phyloP scores from a whole-genome alignment of 306 rosid species.

The Abrus pulchellus region DNA sequence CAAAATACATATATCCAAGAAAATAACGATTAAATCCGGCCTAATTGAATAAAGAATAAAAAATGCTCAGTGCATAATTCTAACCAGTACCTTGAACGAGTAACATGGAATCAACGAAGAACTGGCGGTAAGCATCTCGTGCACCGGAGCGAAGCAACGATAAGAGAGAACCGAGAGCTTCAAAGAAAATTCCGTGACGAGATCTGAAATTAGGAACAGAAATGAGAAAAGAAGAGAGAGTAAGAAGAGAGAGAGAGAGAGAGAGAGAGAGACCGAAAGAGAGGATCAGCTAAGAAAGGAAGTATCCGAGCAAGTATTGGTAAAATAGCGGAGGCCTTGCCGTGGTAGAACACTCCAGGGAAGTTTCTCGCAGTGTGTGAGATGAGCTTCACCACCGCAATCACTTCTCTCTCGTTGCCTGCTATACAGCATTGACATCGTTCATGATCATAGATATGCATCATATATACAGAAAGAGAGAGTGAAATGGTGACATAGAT shows the following conservation, averaged over 20 bases:
- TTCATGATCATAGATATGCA: too few species aligned
- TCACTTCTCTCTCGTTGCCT: constrained; percentile 70
- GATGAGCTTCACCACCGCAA: constrained; percentile 78
- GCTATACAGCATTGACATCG: background rate
- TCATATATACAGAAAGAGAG: too few species aligned
- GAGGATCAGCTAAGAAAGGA: constrained; percentile 83
- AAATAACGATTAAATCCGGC: background rate
- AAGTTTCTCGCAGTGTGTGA: constrained; percentile 71
- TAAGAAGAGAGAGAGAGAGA: background rate
- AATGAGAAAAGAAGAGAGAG: constrained; percentile 7
- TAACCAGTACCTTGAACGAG: constrained; percentile 72
- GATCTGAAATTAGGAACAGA: constrained; percentile 54
- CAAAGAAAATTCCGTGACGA: constrained; percentile 76
- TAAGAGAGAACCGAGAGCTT: constrained; percentile 76
- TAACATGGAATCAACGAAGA: constrained; percentile 75
- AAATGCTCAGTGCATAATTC: background rate
- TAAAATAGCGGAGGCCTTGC: constrained; percentile 64
- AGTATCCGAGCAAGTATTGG: constrained; percentile 77
- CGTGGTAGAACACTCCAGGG: constrained; percentile 84
- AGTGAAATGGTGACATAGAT: too few species aligned
- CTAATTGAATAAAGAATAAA: background rate
- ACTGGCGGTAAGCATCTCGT: constrained; percentile 72
- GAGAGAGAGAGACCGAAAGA: constrained; percentile 52
- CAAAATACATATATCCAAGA: background rate
- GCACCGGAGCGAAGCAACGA: constrained; percentile 81